Evolutionary conservation across 2,329 filamentous ascomycete genomes (phyloP), one percentile per base, ranked within the genome.

Genomic region (Alternaria sp.): DNA sequence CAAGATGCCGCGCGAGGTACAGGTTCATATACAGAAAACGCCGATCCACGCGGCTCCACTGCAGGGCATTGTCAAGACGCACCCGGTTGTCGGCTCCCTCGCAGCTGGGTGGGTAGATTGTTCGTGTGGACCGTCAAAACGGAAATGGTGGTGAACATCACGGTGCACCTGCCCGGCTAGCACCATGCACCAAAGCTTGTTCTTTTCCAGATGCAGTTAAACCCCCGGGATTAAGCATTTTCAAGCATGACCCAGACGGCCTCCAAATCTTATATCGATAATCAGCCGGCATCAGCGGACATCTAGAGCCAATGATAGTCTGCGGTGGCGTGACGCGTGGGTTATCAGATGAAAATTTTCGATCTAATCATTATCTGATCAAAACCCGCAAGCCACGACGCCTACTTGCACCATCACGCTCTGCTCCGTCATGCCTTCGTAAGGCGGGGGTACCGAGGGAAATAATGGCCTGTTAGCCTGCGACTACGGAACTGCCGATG

Each of bases 311-410:
- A 69, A 70, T 71, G 18, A 54, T 4, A 32, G 20, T 11, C 5
- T 2, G 11, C 9, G 41, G 45, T 64, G 55, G 57, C 56, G 52
- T 46, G 54, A 27, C 30, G 44, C 43, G 46, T 25, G 40, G 32
- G 60, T 71, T 70, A 72, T 71, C 69, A 71, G 69, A 72, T 72
- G 68, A 62, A 66, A 70, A 66, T 60, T 66, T 67, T 69, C 61
- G 50, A 71, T 71, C 68, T 69, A 67, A 71, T 71, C 64, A 65
- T 71, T 68, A 72, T 72, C 69, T 65, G 69, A 70, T 72, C 60
- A 50, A 66, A 68, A 69, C 56, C 12, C 16, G 28, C 54, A 30
- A 57, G 56, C 34, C 45, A 50, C 54, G 44, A 28, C 53, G 27
- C 43, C 48, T 45, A 28, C 48, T 7, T 22, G 48, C 36, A 59